Evolutionary conservation across 176 grass and related monocot genomes (phyloP), one percentile per base, ranked within the genome.

Genomic region (Oryza meridionalis): DNA sequence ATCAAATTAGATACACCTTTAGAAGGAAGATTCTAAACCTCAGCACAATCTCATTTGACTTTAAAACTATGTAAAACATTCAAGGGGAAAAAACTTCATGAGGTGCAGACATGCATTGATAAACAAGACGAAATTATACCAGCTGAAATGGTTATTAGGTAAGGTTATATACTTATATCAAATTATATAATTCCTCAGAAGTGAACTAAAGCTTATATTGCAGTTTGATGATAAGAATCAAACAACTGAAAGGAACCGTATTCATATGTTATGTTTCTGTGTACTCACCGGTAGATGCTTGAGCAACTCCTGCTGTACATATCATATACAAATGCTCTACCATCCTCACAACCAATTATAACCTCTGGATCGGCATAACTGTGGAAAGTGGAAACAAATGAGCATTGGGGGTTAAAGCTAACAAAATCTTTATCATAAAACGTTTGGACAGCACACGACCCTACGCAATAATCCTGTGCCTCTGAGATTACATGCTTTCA

Each of bases 271-370:
- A 53, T 51, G 19, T 65, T 68, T 16, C 16, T 29, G 42, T 35
- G 9, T 16, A 77, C 81, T 77, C 73, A 93, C 96, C 87, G 85
- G 50, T 83, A 90, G 72, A 98, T 98, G 47, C 96, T 90, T 64
- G 96, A 92, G 65, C 90, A 95, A 71, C 78, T 95, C 81, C 87
- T 84, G 83, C 96, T 98, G 80, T 98, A 98, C 93, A 98, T 98
- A 86, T 98, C 96, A 81, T 92, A 95, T 74, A 98, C 87, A 88
- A 77, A 76, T 55, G 87, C 93, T 87, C 96, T 93, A 49, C 93
- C 93, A 90, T 98, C 96, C 37, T 95, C 96, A 53, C 96, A 95
- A 53, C 96, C 96, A 93, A 98, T 92, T 73, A 95, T 77, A 77
- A 93, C 93, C 45, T 98, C 96, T 61, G 93, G 96, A 74, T 95